Conservation (phyloP, 2,329 filamentous ascomycete species). For the Cercospora canescens region DNA sequence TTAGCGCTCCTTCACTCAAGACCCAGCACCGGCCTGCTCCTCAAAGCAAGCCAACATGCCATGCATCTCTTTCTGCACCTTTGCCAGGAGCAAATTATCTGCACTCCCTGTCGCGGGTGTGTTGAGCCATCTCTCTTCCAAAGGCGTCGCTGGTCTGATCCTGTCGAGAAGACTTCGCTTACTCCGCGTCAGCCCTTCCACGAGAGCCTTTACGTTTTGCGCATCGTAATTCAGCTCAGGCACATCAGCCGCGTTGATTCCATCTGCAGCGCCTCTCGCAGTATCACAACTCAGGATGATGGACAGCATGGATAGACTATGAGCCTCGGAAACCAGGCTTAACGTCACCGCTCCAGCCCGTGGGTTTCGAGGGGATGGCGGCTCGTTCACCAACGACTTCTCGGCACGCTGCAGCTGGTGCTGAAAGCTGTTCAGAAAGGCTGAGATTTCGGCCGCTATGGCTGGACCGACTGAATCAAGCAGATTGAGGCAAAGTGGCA, state of each 20-base stretch:
- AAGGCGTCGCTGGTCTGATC: constrained; percentile 70
- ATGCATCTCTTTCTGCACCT: constrained; percentile 69
- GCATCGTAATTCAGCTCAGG: constrained; percentile 75
- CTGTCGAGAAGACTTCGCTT: constrained; percentile 69
- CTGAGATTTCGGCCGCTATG: constrained; percentile 79
- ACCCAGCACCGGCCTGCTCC: constrained; percentile 17
- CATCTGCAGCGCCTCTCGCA: constrained; percentile 62
- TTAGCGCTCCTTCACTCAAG: background rate
- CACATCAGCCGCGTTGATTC: constrained; percentile 62
- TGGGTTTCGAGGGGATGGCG: constrained; percentile 37
- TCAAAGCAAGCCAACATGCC: constrained; percentile 48
- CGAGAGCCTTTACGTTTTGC: constrained; percentile 71
- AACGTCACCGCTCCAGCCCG: constrained; percentile 68
- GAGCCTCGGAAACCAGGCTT: constrained; percentile 71
- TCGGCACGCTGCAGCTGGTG: constrained; percentile 72
- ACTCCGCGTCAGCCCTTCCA: constrained; percentile 71
- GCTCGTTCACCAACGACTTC: constrained; percentile 67
- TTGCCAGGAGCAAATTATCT: constrained; percentile 69
- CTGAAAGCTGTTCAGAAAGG: constrained; percentile 87
- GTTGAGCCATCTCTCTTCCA: constrained; percentile 65
- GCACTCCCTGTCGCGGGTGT: constrained; percentile 42
- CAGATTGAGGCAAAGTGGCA: constrained; percentile 87
- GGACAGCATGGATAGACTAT: constrained; percentile 74
- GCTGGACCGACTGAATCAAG: constrained; percentile 78
- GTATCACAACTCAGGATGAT: constrained; percentile 69